Evolutionary conservation across 2,329 filamentous ascomycete species (phyloP).

Genomic region (Ophidiomyces ophidiicola): DNA sequence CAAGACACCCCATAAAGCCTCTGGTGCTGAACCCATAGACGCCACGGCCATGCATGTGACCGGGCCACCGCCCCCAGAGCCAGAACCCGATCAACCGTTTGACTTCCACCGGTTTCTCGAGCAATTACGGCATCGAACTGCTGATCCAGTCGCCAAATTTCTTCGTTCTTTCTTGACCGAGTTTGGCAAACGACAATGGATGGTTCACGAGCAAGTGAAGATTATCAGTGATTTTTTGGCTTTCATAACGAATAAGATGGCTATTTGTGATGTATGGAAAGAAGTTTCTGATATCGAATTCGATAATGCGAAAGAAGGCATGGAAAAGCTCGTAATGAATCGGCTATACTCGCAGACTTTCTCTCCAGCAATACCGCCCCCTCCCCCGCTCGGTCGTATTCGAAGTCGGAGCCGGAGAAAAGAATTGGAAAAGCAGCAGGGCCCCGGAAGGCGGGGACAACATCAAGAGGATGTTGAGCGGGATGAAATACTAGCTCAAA

Average conservation of each 20-base stretch:
- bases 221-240: slow-evolving; percentile 93
- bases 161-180: slow-evolving; percentile 87
- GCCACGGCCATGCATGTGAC: slow-evolving; percentile 27
- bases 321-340: slow-evolving; percentile 99
- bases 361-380: slow-evolving; percentile 77
- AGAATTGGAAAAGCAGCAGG: slow-evolving; percentile 55
- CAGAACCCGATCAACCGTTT: slow-evolving; percentile 77
- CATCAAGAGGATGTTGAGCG: slow-evolving; percentile 97
- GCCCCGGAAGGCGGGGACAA: slow-evolving; percentile 78
- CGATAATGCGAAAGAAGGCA: slow-evolving; percentile 93
- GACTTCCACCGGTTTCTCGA: slow-evolving; percentile 97
- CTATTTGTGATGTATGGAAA: slow-evolving; percentile 88
- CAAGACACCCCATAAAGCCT: slow-evolving; percentile 13
- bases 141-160: slow-evolving; percentile 94
- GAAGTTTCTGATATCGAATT: slow-evolving; percentile 94
- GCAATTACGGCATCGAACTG: slow-evolving; percentile 87
- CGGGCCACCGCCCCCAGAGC: slow-evolving; percentile 58
- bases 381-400: slow-evolving; percentile 51
- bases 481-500: slow-evolving; percentile 90
- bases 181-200: slow-evolving; percentile 97
- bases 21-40: slow-evolving; percentile 21
- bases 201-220: slow-evolving; percentile 98
- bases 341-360: slow-evolving; percentile 91
- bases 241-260: slow-evolving; percentile 98
- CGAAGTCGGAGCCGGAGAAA: slow-evolving; percentile 55